Evolutionary conservation across 2,329 filamentous ascomycete genomes (phyloP), one percentile per base, ranked within the genome.

Genomic region (Penicillium paneum): DNA sequence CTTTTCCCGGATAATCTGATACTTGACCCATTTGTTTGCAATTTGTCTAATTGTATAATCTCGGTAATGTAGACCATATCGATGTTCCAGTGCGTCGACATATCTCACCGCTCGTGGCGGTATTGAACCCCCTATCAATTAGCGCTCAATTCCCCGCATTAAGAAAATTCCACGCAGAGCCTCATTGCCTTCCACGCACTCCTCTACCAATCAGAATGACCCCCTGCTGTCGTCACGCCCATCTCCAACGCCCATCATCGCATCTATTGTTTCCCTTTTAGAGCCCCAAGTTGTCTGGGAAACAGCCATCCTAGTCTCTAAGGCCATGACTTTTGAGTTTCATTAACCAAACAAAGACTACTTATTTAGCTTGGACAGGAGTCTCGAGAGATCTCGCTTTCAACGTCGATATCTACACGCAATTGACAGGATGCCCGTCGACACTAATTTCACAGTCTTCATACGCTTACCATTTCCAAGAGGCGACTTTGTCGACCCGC

Each of bases 401-500:
- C n/a, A 19, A 49, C 43, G 38, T 51, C 54, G 19, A 42, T 31
- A 50, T 41, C 51, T 43, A 38, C 46, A 15, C 47, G 43, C 34
- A 19, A 48, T 38, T 19, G 28, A 38, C 44, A 61, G 13, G 11
- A 63, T 63, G 60, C 28, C 51, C 8, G 42, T 40, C 17, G 42
- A 63, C 7, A 55, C 60, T 40, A 65, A 74, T 52, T 78, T 78
- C 71, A 96, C 90, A 13, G 86, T 96, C 56, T 90, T 96, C 67
- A 84, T 99, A 60, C 83, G 92, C 59, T 82, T 97, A n/a, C 94
- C 94, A 24, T 95, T 96, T 67, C 84, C 88, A 34, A 84, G 94
- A 53, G 88, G 89, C 38, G 85, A 89, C 66, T 99, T 99, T 76
- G 83, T 92, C 58, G 93, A 99, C 74, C 94, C 94, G 54, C 89